Evolutionary conservation across 768 basidiomycete genomes (phyloP).

Genomic region (Leccinum sublutescens): DNA sequence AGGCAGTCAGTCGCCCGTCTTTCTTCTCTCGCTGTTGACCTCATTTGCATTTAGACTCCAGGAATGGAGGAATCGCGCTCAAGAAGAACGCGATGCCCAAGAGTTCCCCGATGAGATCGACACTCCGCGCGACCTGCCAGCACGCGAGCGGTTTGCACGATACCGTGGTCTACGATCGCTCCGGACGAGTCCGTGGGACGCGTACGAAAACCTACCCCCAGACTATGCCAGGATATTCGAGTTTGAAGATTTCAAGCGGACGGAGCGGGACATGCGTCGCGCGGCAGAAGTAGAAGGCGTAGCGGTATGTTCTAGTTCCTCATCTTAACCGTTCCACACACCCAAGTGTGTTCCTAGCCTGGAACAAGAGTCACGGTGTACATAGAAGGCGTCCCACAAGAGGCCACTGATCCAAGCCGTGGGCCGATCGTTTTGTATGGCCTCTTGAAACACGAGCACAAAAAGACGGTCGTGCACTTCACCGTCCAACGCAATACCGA

Average conservation of each 20-base stretch:
- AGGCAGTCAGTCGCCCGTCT: conserved; percentile 59
- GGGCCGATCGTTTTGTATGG: conserved; percentile 71
- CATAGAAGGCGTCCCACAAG: conserved; percentile 71
- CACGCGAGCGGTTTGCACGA: conserved; percentile 81
- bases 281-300: conserved; percentile 68
- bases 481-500: conserved; percentile 95
- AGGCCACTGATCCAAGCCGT: conserved; percentile 38
- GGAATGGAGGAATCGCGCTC: conserved; percentile 65
- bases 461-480: conserved; percentile 89
- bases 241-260: conserved; percentile 92
- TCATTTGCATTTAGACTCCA: conserved; percentile 47
- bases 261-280: conserved; percentile 67
- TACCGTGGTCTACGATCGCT: conserved; percentile 91
- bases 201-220: conserved; percentile 90
- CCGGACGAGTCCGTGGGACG: conserved; percentile 96
- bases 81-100: conserved; percentile 77
- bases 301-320: conserved; percentile 49
- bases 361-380: conserved; percentile 79
- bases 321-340: no score
- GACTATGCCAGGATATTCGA: conserved; percentile 97
- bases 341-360: conserved; percentile 44
- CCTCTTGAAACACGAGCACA: conserved; percentile 93
- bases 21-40: conserved; percentile 1
- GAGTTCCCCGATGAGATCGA: conserved; percentile 97
- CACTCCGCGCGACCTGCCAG: conserved; percentile 83